Evolutionary conservation across 345 rosid species (phyloP), one percentile per base, ranked within the genome.

Genomic region (Angophora floribunda): DNA sequence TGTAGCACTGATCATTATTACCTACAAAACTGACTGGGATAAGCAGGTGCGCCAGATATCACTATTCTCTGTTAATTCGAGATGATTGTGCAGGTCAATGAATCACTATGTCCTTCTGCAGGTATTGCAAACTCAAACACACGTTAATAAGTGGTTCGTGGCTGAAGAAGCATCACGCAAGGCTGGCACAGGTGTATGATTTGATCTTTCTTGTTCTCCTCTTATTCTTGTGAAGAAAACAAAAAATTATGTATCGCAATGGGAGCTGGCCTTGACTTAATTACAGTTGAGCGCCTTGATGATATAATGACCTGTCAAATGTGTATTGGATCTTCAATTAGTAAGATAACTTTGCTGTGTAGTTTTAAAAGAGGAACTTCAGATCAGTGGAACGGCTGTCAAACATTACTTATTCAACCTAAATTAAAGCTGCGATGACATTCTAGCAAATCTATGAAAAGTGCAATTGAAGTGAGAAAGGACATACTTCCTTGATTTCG

Each of bases 1-100:
- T 41, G 17, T 95, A 13, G 92, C 91, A n/a, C 95, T 97, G n/a
- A 52, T 90, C 50, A 87, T 92, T 4, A 93, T 95, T 85, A 96
- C 96, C 59, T 87, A 84, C 86, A 93, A 90, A 88, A 97, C 98
- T 55, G 95, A 95, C 87, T 96, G 99, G 99, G 97, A 97, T 24
- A 94, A 95, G 57, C 97, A 95, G 97, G 97, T 95, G 87, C 13
- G 15, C 36, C 30, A 12, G 86, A 22, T 16, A 21, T 13, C 28
- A 32, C 36, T 21, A n/a, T 52, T 85, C 67, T 85, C 50, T 14
- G 6, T 55, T 85, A 32, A 44, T 57, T 51, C 51, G 6, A 65
- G 30, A 11, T 30, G 32, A 52, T 78, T 41, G 49, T 8, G 26
- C 3, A 80, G 65, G 53, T 52, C 65, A 28, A 36, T 21, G 6